A percentile compares a stretch with the other conserved stretches of the same genome.
phyloP scores from a whole-genome alignment of 805 yeast species.

The Suhomyces emberorum region DNA sequence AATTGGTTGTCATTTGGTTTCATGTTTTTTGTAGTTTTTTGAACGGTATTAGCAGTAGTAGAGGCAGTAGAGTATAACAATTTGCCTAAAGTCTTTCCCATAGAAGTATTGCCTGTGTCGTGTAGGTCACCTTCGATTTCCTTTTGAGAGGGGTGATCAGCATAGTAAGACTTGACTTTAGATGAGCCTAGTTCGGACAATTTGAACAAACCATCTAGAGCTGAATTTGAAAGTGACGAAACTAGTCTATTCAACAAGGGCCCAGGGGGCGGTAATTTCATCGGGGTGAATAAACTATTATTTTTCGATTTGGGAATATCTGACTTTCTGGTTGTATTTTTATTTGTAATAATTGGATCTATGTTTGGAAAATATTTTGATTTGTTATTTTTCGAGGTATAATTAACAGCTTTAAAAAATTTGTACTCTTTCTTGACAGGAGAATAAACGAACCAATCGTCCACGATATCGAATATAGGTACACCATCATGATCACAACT shows the following conservation, averaged over 20 bases:
- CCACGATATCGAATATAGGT: constrained; percentile 49
- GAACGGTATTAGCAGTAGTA: constrained; percentile 22
- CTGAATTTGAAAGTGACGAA: constrained; percentile 47
- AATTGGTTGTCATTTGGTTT: constrained; percentile 33
- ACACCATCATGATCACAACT: constrained; percentile 25
- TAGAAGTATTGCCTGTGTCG: constrained; percentile 23
- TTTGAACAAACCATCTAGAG: constrained; percentile 49
- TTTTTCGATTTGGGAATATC: neutral
- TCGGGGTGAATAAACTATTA: constrained; percentile 35
- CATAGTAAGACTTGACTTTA: constrained; percentile 39
- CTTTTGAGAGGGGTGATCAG: constrained; percentile 9
- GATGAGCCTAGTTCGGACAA: constrained; percentile 48
- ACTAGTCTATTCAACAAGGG: constrained; percentile 48
- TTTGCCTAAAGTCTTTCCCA: constrained; percentile 31
- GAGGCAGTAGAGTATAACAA: constrained; percentile 34
- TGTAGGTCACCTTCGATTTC: neutral
- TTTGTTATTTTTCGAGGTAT: constrained; percentile 4
- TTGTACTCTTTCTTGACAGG: constrained; percentile 38
- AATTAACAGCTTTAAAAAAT: constrained; percentile 23
- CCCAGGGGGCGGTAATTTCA: constrained; percentile 44
- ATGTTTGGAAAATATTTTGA: neutral
- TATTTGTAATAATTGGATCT: constrained; percentile 10
- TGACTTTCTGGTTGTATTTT: neutral
- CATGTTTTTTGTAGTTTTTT: constrained; percentile 17
- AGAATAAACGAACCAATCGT: constrained; percentile 47